Evolutionary conservation across 108 stramenopile genomes (phyloP), one percentile per base, ranked within the genome.

Genomic region (Skeletonema menzelii): DNA sequence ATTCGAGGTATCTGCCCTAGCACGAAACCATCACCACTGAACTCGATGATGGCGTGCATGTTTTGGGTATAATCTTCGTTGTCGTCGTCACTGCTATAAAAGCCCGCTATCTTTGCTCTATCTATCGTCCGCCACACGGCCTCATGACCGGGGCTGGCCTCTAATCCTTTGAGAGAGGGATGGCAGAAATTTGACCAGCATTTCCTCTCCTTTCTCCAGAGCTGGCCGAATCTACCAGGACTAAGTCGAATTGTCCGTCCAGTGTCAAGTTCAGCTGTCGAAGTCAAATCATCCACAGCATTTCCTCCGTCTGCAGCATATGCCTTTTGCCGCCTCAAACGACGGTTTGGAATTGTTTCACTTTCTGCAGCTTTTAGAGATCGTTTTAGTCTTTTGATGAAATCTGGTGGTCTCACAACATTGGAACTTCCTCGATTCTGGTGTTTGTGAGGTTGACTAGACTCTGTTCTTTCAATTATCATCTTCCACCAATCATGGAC

Each of bases 131-230:
- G 75, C 92, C 92, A 93, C 1, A 85, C 87, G 11, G 85, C 74
- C 53, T 93, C 87, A 27, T 86, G 72, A 32, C 84, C 87, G 0
- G 89, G 92, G 53, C 85, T 86, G 8, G 85, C 73, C 20, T 74
- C 79, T 76, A 81, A 69, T 28, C 90, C 90, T 59, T 65, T 56
- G 19, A 90, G 62, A n/a, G 47, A 15, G 5, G 86, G 80, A 67
- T 85, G 82, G 14, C 82, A 79, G 74, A 90, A 94, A 60, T 91
- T 91, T 42, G 91, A 91, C 86, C 86, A 94, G 14, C 88, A 69
- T 47, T 77, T 65, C 65, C 80, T 38, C 59, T 83, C 77, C 56
- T 85, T 86, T 15, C 74, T 46, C 63, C 82, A 80, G 10, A 93
- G 64, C 31, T 76, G 78, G 2, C 92, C 92, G 65, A 86, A 93